These are phyloP conservation scores for Flaveria floridana DNA, from an alignment of 140 eudicot genomes.

Conservation along the genomic window DNA sequence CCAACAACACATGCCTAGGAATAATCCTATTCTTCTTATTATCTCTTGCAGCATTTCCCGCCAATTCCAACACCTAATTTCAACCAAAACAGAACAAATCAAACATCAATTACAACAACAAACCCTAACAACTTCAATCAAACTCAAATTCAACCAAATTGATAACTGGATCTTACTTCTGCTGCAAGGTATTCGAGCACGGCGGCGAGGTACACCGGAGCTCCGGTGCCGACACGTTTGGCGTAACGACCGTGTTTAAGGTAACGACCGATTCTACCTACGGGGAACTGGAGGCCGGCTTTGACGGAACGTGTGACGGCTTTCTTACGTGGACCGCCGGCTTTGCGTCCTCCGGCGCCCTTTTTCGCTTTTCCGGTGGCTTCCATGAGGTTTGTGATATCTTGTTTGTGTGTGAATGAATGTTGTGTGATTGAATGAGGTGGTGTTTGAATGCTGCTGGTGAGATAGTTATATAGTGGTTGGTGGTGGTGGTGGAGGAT, in stretches of 20 bases:
- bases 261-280: conserved; percentile 7
- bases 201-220: conserved; percentile 12
- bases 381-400: background rate
- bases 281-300: conserved; percentile 10
- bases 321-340: conserved; percentile 15
- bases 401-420: background rate
- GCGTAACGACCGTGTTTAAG: background rate
- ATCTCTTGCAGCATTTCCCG: conserved; percentile 14
- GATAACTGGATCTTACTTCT: background rate
- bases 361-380: conserved; percentile 9
- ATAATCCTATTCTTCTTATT: background rate
- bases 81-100: background rate
- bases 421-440: background rate
- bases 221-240: conserved; percentile 6
- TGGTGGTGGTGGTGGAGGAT: conserved; percentile 9
- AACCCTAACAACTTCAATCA: background rate
- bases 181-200: conserved; percentile 9
- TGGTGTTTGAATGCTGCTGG: background rate
- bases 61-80: conserved; percentile 3
- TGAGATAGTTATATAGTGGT: conserved; percentile 28
- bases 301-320: background rate
- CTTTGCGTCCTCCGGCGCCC: conserved; percentile 1
- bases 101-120: background rate
- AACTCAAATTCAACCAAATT: background rate
- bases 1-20: background rate